Evolutionary conservation across 1,139 yeast genomes (phyloP), one percentile per base, ranked within the genome.

Genomic region (Saccharomyces hybrid): DNA sequence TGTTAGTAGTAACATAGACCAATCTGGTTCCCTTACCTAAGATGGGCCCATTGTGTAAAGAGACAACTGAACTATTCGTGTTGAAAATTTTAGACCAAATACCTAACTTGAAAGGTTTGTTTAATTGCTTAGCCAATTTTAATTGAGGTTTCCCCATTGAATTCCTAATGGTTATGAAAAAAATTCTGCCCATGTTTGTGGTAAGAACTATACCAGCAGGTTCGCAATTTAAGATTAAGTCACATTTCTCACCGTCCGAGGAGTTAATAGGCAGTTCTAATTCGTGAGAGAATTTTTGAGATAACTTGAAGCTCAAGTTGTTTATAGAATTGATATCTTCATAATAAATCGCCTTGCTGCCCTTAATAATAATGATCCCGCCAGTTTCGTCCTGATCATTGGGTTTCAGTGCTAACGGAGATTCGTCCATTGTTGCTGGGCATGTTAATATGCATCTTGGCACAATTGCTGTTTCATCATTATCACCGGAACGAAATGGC

Each of bases 171-270:
- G 86, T 75, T 3, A 88, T 68, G 52, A 87, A 74, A 11, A 86
- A 69, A 50, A 86, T 80, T 58, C 95, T 61, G 44, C 88, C 89
- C 63, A 80, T 75, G 4, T 89, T 81, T 0, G 96, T 88, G 4
- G 90, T 80, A 9, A 87, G 68, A 1, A 85, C 75, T 5, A 89
- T 73, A 1, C 96, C 96, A 2, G 87, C 83, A 0, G 95, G 93
- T 60, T 86, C 91, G 14, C 84, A 77, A 58, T 80, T 81, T 57
- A 82, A 80, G 2, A 85, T 79, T 48, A 77, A 67, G 1, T 83
- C 80, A 27, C 88, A 75, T 51, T 71, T 70, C 65, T 88, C 95
- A 29, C 80, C 78, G 50, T 75, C 76, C 8, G 71, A 64, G 14
- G 84, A 66, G 3, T 73, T 74, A 7, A 38, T 38, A 19, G 21